Evolutionary conservation across 208 protist genomes (phyloP), one percentile per base, ranked within the genome.

Genomic region (Trypanosoma conorhini): DNA sequence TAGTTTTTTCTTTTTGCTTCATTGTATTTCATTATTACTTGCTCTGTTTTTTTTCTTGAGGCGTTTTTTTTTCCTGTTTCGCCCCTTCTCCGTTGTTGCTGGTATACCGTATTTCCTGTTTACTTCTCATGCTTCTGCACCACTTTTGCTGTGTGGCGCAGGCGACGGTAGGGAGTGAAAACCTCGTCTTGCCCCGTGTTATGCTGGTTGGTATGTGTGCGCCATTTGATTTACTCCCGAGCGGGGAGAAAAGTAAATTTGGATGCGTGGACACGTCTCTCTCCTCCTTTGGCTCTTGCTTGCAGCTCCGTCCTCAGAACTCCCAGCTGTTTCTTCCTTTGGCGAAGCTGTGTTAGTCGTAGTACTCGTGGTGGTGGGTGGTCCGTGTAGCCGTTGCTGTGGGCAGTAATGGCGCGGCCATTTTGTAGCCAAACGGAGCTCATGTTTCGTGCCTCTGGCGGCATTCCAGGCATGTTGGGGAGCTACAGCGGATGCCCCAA

Each of bases 341-440:
- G 42, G 17, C 42, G 42, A 46, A 46, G 9, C 1, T 46, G 42
- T 46, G 17, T 13, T 46, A 13, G 42, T 46, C 3, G 42, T 46
- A 46, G 42, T 46, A 46, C 15, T 46, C n/a, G 48, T 50, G 17
- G n/a, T 51, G 13, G 57, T 59, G 54, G 50, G 15, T 26, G n/a
- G 21, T 26, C 10, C 44, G 0, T 21, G 13, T 46, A 46, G 42
- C 42, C 9, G 42, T 46, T 46, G 42, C 42, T 10, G 1, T 46
- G 15, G 33, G 7, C 57, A 62, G 33, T n/a, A 40, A 52, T 31
- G 22, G 30, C 10, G 59, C 3, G 12, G 5, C 33, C 52, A 24
- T 78, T 78, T 67, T 78, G 73, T 60, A 52, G 60, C 66, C 73
- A 78, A 40, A 72, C 66, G 12, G 51, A 56, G 22, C 28, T 72